A percentile compares a stretch with the other conserved stretches of the same genome.
phyloP scores from a whole-genome alignment of 2,329 filamentous ascomycete genomes.

The Venturia oleaginea region DNA sequence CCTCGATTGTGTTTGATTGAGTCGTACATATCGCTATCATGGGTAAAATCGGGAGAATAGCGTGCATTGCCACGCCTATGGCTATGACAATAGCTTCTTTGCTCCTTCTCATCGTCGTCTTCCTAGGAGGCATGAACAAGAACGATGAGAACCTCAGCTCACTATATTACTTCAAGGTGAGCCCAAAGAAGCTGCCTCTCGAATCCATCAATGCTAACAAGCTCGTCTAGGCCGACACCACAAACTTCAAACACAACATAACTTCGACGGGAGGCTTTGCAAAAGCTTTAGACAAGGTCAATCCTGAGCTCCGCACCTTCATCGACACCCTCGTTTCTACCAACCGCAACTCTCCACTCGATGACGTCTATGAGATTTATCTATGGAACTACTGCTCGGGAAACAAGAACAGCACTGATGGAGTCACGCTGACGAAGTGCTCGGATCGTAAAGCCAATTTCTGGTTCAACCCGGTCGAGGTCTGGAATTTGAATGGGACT shows the following conservation, averaged over 20 bases:
- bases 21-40: conserved; percentile 30
- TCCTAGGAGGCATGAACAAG: conserved; percentile 47
- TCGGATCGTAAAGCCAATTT: conserved; percentile 64
- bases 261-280: conserved; percentile 17
- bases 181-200: conserved; percentile 38
- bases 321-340: conserved; percentile 31
- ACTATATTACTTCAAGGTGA: conserved; percentile 29
- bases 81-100: conserved; percentile 69
- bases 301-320: conserved; percentile 22
- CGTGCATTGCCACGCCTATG: conserved; percentile 84
- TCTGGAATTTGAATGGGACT: conserved; percentile 52
- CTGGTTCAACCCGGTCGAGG: conserved; percentile 62
- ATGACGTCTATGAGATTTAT: conserved; percentile 69
- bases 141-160: conserved; percentile 12
- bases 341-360: conserved; percentile 41
- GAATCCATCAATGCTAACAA: background rate
- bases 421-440: conserved; percentile 50
- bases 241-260: conserved; percentile 41
- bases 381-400: conserved; percentile 82
- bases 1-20: background rate
- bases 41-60: conserved; percentile 67
- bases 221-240: conserved; percentile 45
- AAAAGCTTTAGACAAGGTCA: conserved; percentile 11
- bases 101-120: conserved; percentile 54
- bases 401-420: conserved; percentile 40